These are phyloP conservation scores for Exophiala oligosperma DNA, from an alignment of 2,329 filamentous ascomycete genomes.

Conservation along the genomic window DNA sequence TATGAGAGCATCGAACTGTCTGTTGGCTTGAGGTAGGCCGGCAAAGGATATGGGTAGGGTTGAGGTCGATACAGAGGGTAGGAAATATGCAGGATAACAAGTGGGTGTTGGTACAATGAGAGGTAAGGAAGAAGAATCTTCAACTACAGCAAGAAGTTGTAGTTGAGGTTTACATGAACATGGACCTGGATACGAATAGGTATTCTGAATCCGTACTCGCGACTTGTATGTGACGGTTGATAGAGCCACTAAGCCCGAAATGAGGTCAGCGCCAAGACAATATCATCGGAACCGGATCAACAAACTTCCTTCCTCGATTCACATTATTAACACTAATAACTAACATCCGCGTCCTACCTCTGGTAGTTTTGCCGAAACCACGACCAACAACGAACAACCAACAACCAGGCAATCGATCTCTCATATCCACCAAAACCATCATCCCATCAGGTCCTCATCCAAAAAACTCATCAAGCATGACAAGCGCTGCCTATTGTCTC, in stretches of 20 bases:
- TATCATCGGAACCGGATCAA: background rate
- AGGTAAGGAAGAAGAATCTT: too few relatives aligned
- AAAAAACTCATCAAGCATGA: too few relatives aligned
- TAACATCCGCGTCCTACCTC: background rate
- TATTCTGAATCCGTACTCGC: too few relatives aligned
- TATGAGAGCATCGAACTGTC: slow-evolving; percentile 6
- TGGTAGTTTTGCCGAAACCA: background rate
- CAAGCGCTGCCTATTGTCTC: too few relatives aligned
- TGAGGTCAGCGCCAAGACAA: background rate
- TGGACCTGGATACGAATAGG: too few relatives aligned
- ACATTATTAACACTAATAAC: background rate
- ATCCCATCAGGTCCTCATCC: too few relatives aligned
- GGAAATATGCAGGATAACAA: too few relatives aligned
- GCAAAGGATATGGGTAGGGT: background rate
- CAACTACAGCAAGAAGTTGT: too few relatives aligned
- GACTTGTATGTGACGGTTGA: too few relatives aligned
- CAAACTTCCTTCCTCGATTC: background rate
- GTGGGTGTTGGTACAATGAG: too few relatives aligned
- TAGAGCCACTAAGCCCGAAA: background rate
- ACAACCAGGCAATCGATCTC: background rate
- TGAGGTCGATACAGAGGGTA: background rate
- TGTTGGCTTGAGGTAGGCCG: background rate
- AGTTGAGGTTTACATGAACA: too few relatives aligned
- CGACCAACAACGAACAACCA: background rate
- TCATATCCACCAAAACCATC: too few relatives aligned